phyloP scores from a whole-genome alignment of 2,329 filamentous ascomycete genomes.

The Nemania sp. region DNA sequence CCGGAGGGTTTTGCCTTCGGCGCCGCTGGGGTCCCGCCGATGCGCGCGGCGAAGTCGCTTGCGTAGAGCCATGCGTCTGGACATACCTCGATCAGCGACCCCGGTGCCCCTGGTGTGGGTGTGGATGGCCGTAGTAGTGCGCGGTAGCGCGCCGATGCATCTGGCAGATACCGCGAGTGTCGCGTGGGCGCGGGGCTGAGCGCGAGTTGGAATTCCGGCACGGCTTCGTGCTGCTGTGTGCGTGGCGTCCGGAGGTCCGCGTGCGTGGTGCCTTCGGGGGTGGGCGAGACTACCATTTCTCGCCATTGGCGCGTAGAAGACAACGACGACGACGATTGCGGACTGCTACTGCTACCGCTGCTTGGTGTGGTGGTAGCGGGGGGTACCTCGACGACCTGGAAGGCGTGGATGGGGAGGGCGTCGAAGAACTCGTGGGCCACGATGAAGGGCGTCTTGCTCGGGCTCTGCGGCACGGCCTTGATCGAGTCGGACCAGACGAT shows the following conservation, averaged over 20 bases:
- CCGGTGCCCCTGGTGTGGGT: too few species aligned
- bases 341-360: conserved; percentile 52
- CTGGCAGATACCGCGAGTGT: conserved; percentile 82
- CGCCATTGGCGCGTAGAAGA: conserved; percentile 67
- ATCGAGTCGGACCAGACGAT: conserved; percentile 91
- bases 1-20: conserved; percentile 70
- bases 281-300: conserved; percentile 76
- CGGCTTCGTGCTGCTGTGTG: conserved; percentile 54
- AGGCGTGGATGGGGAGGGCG: conserved; percentile 92
- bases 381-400: conserved; percentile 69
- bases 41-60: conserved; percentile 78
- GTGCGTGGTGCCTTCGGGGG: conserved; percentile 58
- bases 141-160: conserved; percentile 77
- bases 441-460: conserved; percentile 82
- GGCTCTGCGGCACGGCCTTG: conserved; percentile 72
- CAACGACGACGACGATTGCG: conserved; percentile 49
- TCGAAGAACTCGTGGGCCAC: conserved; percentile 99
- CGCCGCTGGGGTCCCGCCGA: conserved; percentile 66
- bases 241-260: conserved; percentile 57
- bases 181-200: conserved; percentile 75
- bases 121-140: conserved; percentile 70
- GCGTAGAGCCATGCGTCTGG: conserved; percentile 83
- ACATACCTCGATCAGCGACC: conserved; percentile 87
- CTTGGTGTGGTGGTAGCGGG: conserved; percentile 47
- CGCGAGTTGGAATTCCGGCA: conserved; percentile 86